phyloP scores from a whole-genome alignment of 1,284 basidiomycete genomes.

The Trametes sp. region DNA sequence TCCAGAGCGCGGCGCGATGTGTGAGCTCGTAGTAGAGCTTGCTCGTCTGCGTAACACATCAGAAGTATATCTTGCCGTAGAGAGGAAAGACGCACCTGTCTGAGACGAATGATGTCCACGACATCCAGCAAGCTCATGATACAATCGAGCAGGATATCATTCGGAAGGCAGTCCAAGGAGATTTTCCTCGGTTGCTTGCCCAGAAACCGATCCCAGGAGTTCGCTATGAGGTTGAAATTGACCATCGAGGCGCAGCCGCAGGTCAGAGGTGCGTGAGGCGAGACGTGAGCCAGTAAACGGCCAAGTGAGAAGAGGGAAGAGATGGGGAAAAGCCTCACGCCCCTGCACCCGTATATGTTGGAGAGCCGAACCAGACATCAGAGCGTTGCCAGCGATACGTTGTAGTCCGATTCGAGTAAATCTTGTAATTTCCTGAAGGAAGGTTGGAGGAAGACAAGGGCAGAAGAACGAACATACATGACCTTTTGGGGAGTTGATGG shows the following conservation, averaged over 20 bases:
- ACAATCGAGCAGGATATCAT: constrained; percentile 32
- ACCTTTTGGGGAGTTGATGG: neutral
- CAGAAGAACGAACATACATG: neutral
- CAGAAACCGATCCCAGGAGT: constrained; percentile 7
- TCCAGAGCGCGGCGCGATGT: constrained; percentile 75
- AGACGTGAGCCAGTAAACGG: no score
- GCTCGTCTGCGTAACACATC: constrained; percentile 20
- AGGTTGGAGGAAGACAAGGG: neutral
- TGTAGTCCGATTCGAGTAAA: neutral
- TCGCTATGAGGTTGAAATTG: neutral
- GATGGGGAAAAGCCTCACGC: neutral
- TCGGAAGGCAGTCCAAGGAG: constrained; percentile 28
- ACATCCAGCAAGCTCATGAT: constrained; percentile 29
- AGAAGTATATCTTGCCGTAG: neutral
- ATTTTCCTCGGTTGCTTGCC: constrained; percentile 3
- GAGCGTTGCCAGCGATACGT: constrained; percentile 1
- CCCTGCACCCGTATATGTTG: neutral
- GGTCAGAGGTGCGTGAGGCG: neutral
- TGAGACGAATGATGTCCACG: constrained; percentile 29
- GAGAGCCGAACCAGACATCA: neutral
- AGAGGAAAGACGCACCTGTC: constrained; percentile 24
- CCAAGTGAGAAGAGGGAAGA: neutral
- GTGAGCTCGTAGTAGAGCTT: constrained; percentile 40
- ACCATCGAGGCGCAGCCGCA: neutral
- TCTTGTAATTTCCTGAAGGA: neutral